Base-by-base conservation (phyloP, 306 rosid species). In the Trifolium fragiferum region DNA sequence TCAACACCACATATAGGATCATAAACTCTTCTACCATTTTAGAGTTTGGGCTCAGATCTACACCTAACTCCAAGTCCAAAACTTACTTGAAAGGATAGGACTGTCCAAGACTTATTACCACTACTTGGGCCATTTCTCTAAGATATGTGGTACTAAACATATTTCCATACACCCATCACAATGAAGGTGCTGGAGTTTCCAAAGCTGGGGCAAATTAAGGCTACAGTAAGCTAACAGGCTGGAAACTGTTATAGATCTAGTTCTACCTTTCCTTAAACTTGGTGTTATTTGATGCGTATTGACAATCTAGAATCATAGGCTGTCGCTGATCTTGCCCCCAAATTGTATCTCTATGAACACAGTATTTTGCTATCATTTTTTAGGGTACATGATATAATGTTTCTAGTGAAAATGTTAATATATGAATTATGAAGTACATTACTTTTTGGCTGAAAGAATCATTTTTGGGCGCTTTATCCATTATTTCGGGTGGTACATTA, bases 351-450 rank as follows among this genome's bases (percentile, higher is more conserved):
- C 14, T 23, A 23, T 57, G 35, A 59, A 27, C 65, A 27, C 40
- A 27, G 18, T 27, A 64, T 59, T 70, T 68, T 59, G 61, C 73
- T 38, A 25, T 23, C 65, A 59, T 12, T 33, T 80, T 60, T 76
- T 38, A 63, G 54, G 20, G 7, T 51, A 12, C 75, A 41, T 46
- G 58, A 65, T 66, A 46, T 65, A 23, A 35, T 62, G 14, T 46
- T 81, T 76, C 30, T 63, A 50, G 13, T 10, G 8, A 66, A 73
- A 67, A 73, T 35, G 43, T 62, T 15, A 14, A 12, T 68, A 69
- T 62, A 10, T 63, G 55, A 23, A 18, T 62, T 62, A 10, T 63
- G 55, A 23, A 18, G 71, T 43, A 67, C 16, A 15, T 30, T 30
- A 30, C 33, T 30, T 30, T 30, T 30, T 6, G 69, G 80, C 25